These are phyloP conservation scores for Phialophora macrospora DNA, from an alignment of 2,329 filamentous ascomycete species.

Conservation along the genomic window DNA sequence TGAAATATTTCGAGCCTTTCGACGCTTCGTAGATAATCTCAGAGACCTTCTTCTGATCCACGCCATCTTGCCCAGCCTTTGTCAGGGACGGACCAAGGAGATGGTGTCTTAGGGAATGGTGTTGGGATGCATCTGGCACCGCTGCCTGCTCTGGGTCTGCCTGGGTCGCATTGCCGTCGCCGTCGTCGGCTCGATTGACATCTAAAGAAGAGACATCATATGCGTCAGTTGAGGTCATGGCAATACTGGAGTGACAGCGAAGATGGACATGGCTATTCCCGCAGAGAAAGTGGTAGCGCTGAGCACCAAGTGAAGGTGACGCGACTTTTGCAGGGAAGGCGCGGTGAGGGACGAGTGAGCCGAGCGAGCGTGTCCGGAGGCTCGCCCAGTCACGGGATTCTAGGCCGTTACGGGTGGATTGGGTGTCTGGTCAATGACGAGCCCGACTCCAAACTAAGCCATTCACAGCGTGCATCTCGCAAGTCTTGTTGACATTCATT, in stretches of 20 bases:
- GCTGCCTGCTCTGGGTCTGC: constrained; percentile 2
- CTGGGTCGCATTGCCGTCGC: background rate
- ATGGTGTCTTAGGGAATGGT: constrained; percentile 81
- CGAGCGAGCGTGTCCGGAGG: background rate
- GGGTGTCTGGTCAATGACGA: background rate
- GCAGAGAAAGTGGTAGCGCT: background rate
- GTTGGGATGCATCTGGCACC: constrained; percentile 40
- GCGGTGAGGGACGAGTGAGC: constrained; percentile 15
- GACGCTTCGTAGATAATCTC: constrained; percentile 97
- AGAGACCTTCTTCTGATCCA: constrained; percentile 93
- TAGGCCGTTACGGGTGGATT: background rate
- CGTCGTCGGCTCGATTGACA: constrained; percentile 9
- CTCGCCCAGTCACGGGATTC: background rate
- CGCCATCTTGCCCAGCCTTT: constrained; percentile 88
- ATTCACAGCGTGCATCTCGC: constrained; percentile 18
- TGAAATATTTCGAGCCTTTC: constrained; percentile 95
- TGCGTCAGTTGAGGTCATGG: constrained; percentile 30
- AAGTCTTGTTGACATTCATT: constrained; percentile 30
- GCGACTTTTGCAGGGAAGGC: constrained; percentile 14
- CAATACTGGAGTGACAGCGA: background rate
- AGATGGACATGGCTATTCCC: constrained; percentile 16
- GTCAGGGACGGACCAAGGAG: constrained; percentile 88
- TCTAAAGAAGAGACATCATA: constrained; percentile 11
- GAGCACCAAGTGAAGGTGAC: background rate
- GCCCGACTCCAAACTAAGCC: background rate